Conservation (phyloP, 2,329 filamentous ascomycete genomes). For the Curvularia spicifera region DNA sequence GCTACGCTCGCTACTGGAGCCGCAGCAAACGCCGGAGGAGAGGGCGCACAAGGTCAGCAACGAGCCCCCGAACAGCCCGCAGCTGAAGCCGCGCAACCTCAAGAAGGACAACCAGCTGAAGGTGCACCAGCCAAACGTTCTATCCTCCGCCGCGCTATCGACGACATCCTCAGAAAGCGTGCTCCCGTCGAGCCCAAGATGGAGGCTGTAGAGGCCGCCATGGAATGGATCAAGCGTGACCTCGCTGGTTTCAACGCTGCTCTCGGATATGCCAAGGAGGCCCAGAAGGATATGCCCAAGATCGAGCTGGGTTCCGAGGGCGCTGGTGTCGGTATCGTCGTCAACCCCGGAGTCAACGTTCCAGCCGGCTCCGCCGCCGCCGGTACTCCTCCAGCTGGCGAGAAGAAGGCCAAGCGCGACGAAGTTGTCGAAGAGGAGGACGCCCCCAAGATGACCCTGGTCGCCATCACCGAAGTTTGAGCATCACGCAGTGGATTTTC, state of each 20-base stretch:
- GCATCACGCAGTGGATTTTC: constrained; percentile 6
- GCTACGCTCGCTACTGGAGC: constrained; percentile 54
- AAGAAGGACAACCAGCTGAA: constrained; percentile 34
- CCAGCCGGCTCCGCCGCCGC: constrained; percentile 48
- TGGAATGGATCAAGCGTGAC: constrained; percentile 56
- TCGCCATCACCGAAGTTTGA: constrained; percentile 50
- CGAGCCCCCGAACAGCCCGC: constrained; percentile 16
- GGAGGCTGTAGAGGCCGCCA: constrained; percentile 43
- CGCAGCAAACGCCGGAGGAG: constrained; percentile 29
- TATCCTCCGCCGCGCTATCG: constrained; percentile 38
- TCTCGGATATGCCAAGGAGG: constrained; percentile 56
- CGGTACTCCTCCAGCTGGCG: constrained; percentile 25
- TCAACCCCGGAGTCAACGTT: constrained; percentile 50
- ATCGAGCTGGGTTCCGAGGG: constrained; percentile 57
- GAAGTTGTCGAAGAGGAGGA: constrained; percentile 43
- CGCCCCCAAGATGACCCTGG: constrained; percentile 49
- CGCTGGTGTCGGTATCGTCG: constrained; percentile 51
- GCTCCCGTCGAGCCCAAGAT: constrained; percentile 33
- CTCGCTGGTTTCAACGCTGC: constrained; percentile 58
- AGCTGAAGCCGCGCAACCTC: constrained; percentile 17
- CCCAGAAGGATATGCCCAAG: constrained; percentile 56
- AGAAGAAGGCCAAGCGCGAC: constrained; percentile 32
- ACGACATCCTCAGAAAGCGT: constrained; percentile 38
- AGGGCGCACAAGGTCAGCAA: constrained; percentile 24
- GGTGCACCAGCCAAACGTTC: constrained; percentile 37